Percentiles rank a stretch among this genome's conserved stretches.
These are phyloP conservation scores for Torulaspora quercuum DNA, from an alignment of 805 yeast genomes.

Conservation along the genomic window DNA sequence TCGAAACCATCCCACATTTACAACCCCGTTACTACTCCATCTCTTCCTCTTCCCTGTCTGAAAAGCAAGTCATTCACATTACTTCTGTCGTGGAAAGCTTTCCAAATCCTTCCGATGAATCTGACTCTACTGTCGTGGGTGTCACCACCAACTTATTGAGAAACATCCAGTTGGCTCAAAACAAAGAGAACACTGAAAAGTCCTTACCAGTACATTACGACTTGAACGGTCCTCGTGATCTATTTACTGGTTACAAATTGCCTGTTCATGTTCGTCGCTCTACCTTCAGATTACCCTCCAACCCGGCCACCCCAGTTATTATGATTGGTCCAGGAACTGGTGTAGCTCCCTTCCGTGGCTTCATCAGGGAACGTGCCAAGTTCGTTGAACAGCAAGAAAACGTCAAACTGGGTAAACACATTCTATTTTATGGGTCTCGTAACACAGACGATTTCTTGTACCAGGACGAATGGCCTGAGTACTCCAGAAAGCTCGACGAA, in stretches of 20 bases:
- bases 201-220: constrained; percentile 54
- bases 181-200: constrained; percentile 38
- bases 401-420: constrained; percentile 60
- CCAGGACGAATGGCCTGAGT: constrained; percentile 83
- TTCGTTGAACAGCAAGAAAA: constrained; percentile 42
- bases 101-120: constrained; percentile 29
- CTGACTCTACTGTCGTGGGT: constrained; percentile 47
- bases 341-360: constrained; percentile 97
- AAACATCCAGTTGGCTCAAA: constrained; percentile 60
- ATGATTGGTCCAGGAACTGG: constrained; percentile 99
- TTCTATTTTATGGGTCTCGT: constrained; percentile 88
- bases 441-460: constrained; percentile 81
- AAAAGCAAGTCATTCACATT: constrained; percentile 69
- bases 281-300: constrained; percentile 87
- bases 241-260: constrained; percentile 47
- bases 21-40: constrained; percentile 96
- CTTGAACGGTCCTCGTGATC: constrained; percentile 80
- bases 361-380: constrained; percentile 78
- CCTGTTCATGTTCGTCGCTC: constrained; percentile 95
- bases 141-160: constrained; percentile 87
- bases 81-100: constrained; percentile 89
- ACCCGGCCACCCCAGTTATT: constrained; percentile 77
- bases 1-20: constrained; percentile 76
- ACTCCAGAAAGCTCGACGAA: constrained; percentile 55
- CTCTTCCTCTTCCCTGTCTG: constrained; percentile 80